phyloP scores from a whole-genome alignment of 2,329 filamentous ascomycete species.

The Nothomitra cinnamomea region DNA sequence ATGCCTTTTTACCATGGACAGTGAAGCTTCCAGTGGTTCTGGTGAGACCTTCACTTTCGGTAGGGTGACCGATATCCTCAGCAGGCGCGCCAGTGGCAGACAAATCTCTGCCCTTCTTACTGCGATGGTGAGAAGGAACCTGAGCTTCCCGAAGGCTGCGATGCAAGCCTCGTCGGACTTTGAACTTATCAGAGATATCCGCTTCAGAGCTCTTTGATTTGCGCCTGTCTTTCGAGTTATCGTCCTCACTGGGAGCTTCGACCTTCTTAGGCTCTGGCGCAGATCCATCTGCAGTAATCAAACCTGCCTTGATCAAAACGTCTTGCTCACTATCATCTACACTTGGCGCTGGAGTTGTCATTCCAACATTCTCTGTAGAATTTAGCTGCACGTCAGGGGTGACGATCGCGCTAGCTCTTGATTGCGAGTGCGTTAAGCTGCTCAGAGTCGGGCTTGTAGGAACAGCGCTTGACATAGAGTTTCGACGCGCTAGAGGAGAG shows the following conservation, averaged over 20 bases:
- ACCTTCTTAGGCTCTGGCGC: conserved; percentile 25
- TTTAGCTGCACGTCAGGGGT: neutral
- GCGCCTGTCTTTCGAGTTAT: conserved; percentile 23
- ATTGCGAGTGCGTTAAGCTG: neutral
- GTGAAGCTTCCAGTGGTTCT: conserved; percentile 81
- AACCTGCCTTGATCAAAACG: conserved; percentile 48
- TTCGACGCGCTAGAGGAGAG: neutral
- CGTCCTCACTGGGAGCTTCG: conserved; percentile 24
- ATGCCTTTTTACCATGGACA: conserved; percentile 94
- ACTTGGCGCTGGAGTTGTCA: neutral
- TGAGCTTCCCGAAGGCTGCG: conserved; percentile 71
- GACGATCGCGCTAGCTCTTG: neutral
- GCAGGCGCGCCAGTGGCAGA: conserved; percentile 37
- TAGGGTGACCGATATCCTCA: conserved; percentile 31
- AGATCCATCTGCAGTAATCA: conserved; percentile 34
- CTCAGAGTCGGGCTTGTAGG: neutral
- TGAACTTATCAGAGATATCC: conserved; percentile 25
- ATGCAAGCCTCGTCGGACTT: conserved; percentile 71
- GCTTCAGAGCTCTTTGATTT: conserved; percentile 13
- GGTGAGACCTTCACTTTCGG: conserved; percentile 50
- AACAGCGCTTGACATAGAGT: neutral
- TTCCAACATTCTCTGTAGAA: neutral
- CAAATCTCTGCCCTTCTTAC: conserved; percentile 62
- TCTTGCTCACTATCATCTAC: conserved; percentile 51
- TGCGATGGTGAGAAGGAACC: conserved; percentile 45